These are phyloP conservation scores for Aspergillus sp. DNA, from an alignment of 2,329 filamentous ascomycete species.

Conservation along the genomic window DNA sequence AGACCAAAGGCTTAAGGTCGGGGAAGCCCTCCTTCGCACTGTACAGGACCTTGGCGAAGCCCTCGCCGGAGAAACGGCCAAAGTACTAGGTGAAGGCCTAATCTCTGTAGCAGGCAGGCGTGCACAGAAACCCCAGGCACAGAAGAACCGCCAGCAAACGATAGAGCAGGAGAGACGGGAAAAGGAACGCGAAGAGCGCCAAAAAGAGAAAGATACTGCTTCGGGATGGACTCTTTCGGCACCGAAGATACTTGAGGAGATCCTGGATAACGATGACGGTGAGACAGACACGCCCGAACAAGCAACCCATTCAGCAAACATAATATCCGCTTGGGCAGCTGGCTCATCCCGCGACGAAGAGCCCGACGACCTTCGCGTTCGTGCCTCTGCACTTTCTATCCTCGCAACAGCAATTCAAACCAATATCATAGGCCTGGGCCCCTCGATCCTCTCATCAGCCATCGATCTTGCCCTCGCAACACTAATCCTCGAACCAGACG, in stretches of 20 bases:
- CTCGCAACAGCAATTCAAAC: conserved; percentile 42
- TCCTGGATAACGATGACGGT: conserved; percentile 18
- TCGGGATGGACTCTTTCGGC: conserved; percentile 32
- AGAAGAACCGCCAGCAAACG: conserved; percentile 27
- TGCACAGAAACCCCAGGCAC: conserved; percentile 36
- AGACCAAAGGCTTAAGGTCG: conserved; percentile 43
- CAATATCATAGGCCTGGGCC: conserved; percentile 40
- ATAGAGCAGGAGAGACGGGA: conserved; percentile 27
- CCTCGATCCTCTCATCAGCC: conserved; percentile 33
- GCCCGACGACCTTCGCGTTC: conserved; percentile 44
- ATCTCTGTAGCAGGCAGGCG: conserved; percentile 41
- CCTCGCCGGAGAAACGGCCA: conserved; percentile 37
- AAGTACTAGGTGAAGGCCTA: conserved; percentile 39
- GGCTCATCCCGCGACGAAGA: conserved; percentile 37
- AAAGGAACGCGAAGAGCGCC: conserved; percentile 29
- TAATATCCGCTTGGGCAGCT: conserved; percentile 42
- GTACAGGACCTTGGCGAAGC: conserved; percentile 42
- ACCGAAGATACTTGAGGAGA: conserved; percentile 4
- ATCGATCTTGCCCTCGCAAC: conserved; percentile 43
- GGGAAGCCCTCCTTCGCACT: conserved; percentile 42
- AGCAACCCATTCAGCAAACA: conserved; percentile 33
- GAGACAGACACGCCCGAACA: conserved; percentile 38
- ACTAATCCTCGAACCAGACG: conserved; percentile 35
- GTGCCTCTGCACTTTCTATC: conserved; percentile 46
- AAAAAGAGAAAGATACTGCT: conserved; percentile 26